Evolutionary conservation across 192 early-diverging fungal species (phyloP).

Genomic region (Rhizoclosmatium globosum): DNA sequence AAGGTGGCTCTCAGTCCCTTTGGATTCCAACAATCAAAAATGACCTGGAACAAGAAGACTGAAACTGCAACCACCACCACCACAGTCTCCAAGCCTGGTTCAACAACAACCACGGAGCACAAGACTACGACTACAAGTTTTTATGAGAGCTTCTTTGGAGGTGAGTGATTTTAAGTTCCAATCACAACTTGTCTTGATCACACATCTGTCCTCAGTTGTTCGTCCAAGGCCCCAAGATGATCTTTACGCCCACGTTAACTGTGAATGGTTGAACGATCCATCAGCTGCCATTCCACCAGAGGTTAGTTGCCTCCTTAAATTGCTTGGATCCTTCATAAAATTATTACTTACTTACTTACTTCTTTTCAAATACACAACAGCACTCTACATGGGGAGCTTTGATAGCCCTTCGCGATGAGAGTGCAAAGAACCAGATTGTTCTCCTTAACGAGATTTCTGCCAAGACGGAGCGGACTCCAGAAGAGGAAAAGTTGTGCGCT

Average conservation of each 20-base stretch:
- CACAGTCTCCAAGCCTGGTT: too few relatives aligned
- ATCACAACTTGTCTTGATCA: too few relatives aligned
- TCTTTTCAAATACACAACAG: background rate
- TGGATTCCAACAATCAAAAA: too few relatives aligned
- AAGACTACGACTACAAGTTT: too few relatives aligned
- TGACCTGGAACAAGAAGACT: too few relatives aligned
- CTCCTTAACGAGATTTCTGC: conserved; percentile 8
- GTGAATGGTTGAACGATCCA: conserved; percentile 22
- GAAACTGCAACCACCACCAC: too few relatives aligned
- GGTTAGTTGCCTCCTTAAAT: background rate
- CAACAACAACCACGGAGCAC: too few relatives aligned
- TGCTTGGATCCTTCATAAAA: background rate
- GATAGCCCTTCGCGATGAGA: conserved; percentile 21
- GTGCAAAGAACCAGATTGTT: conserved; percentile 21
- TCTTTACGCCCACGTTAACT: conserved; percentile 18
- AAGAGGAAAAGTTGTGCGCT: conserved; percentile 6
- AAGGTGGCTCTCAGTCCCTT: too few relatives aligned
- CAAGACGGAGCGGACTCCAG: background rate
- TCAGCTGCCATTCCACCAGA: conserved; percentile 10
- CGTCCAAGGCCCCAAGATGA: conserved; percentile 16
- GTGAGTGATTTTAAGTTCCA: too few relatives aligned
- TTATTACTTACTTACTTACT: background rate
- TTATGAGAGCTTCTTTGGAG: too few relatives aligned
- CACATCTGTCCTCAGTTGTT: too few relatives aligned
- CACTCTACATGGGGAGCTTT: conserved; percentile 18